Evolutionary conservation across 306 rosid genomes (phyloP).

Genomic region (Abrus precatorius): DNA sequence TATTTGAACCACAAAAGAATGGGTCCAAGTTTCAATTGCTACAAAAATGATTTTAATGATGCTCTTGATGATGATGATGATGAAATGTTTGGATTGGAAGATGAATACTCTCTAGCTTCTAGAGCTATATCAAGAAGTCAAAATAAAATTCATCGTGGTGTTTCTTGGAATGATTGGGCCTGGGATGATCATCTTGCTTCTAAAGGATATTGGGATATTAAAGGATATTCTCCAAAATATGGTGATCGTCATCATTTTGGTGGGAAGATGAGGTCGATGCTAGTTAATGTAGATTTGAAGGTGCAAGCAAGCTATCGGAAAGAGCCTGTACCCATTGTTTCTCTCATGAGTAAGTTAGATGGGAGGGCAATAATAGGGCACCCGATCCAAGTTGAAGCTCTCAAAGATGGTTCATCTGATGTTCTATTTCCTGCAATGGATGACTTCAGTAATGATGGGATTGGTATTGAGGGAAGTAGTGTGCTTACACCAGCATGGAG

Average conservation of each 20-base stretch:
- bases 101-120: conserved; percentile 61
- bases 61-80: conserved; percentile 57
- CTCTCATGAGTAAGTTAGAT: conserved; percentile 88
- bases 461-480: conserved; percentile 64
- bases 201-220: conserved; percentile 71
- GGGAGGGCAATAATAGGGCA: conserved; percentile 95
- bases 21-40: conserved; percentile 44
- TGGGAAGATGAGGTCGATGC: conserved; percentile 66
- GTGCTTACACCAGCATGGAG: conserved; percentile 90
- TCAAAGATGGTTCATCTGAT: conserved; percentile 80
- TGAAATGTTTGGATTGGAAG: conserved; percentile 60
- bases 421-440: conserved; percentile 64
- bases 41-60: conserved; percentile 52
- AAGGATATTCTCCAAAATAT: conserved; percentile 56
- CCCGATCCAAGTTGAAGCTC: conserved; percentile 80
- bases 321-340: conserved; percentile 89
- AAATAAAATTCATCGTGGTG: conserved; percentile 48
- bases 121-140: conserved; percentile 59
- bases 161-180: conserved; percentile 69
- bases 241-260: conserved; percentile 53
- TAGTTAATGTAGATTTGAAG: conserved; percentile 80
- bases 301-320: conserved; percentile 88
- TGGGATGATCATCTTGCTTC: conserved; percentile 73
- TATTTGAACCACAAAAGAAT: conserved; percentile 47
- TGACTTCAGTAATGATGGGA: conserved; percentile 60